These are phyloP conservation scores for Gossypium raimondii DNA, from an alignment of 345 rosid species.

Conservation along the genomic window DNA sequence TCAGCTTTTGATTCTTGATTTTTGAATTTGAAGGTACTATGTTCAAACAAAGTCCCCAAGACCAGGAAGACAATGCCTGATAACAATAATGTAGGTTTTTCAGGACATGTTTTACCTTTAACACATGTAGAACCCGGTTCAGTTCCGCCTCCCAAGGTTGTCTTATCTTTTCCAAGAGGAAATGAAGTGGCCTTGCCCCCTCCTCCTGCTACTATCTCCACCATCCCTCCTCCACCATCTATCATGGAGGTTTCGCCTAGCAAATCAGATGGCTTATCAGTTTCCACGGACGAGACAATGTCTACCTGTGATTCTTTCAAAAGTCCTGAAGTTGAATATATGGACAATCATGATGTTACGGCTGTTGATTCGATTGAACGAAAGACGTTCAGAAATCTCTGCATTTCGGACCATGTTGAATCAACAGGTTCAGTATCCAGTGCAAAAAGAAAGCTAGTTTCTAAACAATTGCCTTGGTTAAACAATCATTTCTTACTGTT, in stretches of 20 bases:
- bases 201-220: conserved; percentile 15
- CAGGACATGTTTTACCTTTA: conserved; percentile 30
- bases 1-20: background rate
- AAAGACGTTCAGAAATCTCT: conserved; percentile 66
- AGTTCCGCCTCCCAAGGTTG: conserved; percentile 28
- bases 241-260: conserved; percentile 46
- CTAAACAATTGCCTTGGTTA: background rate
- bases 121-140: conserved; percentile 30
- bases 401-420: conserved; percentile 52
- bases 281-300: conserved; percentile 73
- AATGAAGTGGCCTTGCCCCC: conserved; percentile 22
- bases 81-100: conserved; percentile 16
- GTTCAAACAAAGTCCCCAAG: conserved; percentile 51
- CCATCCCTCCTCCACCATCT: background rate
- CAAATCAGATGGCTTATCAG: conserved; percentile 48
- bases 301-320: conserved; percentile 78
- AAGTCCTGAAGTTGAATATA: conserved; percentile 82
- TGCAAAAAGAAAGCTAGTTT: too few species aligned
- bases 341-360: conserved; percentile 46
- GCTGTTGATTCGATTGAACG: conserved; percentile 59
- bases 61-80: conserved; percentile 42
- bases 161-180: conserved; percentile 26
- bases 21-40: conserved; percentile 37
- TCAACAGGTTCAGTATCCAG: conserved; percentile 32
- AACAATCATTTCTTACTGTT: background rate